A percentile compares a stretch with the other conserved stretches of the same genome.
Conservation (phyloP, 331 rosid genomes). For the Telfairia occidentalis region DNA sequence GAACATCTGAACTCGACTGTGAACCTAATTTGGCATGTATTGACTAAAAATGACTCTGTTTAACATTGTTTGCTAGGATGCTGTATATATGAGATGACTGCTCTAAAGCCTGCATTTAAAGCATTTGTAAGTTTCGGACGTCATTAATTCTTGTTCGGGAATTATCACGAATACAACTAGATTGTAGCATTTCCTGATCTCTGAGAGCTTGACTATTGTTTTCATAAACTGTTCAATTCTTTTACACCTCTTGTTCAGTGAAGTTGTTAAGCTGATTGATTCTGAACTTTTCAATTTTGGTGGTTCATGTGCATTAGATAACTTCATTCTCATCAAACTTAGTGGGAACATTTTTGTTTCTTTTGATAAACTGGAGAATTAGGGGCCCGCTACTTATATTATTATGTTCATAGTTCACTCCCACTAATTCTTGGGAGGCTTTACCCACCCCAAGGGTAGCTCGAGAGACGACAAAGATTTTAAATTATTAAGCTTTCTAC, state of each 20-base stretch:
- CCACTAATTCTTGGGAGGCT: neutral
- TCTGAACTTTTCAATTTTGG: neutral
- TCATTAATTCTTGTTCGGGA: neutral
- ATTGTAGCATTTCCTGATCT: neutral
- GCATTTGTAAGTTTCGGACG: conserved; percentile 70
- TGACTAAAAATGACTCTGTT: conserved; percentile 10
- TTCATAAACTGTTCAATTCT: neutral
- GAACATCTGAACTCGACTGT: neutral
- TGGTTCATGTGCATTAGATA: neutral
- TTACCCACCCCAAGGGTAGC: neutral
- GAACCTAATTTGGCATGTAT: conserved; percentile 13
- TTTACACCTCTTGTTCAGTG: neutral
- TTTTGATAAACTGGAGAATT: neutral
- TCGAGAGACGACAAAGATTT: neutral
- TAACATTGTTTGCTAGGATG: conserved; percentile 62
- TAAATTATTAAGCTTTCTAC: neutral
- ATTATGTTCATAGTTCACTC: neutral
- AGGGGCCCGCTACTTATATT: neutral
- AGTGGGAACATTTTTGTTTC: neutral
- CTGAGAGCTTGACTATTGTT: neutral
- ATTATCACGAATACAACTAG: neutral
- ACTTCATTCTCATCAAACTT: neutral
- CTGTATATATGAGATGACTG: conserved; percentile 88
- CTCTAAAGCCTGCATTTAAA: conserved; percentile 80
- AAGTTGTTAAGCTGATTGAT: neutral